These are phyloP conservation scores for Podila epigama DNA, from an alignment of 192 early-diverging fungal species.

Conservation along the genomic window DNA sequence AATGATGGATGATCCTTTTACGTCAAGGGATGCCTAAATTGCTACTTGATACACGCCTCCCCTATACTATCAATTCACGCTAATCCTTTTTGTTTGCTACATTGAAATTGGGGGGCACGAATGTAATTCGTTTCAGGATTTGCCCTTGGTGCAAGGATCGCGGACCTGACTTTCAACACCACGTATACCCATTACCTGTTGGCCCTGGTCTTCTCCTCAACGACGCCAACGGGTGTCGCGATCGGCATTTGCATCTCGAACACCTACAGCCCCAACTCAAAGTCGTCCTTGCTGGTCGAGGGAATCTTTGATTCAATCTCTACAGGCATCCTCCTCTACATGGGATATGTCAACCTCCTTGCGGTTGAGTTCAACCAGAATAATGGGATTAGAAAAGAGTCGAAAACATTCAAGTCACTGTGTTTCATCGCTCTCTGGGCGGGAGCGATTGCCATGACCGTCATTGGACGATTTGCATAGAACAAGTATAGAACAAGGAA, in stretches of 20 bases:
- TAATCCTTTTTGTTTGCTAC: not conserved
- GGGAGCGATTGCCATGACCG: constrained; percentile 75
- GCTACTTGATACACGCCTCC: not conserved
- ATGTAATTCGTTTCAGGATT: constrained; percentile 62
- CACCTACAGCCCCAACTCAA: constrained; percentile 63
- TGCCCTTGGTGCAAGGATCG: constrained; percentile 70
- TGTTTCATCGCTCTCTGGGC: constrained; percentile 72
- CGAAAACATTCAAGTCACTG: constrained; percentile 45
- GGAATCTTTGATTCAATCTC: constrained; percentile 81
- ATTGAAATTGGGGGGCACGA: too few species aligned
- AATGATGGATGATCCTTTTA: too few species aligned
- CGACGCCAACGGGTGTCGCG: constrained; percentile 77
- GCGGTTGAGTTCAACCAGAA: constrained; percentile 72
- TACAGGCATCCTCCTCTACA: constrained; percentile 84
- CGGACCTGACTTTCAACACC: constrained; percentile 54
- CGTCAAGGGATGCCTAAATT: too few species aligned
- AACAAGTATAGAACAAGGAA: not conserved
- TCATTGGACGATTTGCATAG: constrained; percentile 63
- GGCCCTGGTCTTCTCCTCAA: constrained; percentile 66
- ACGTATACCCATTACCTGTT: constrained; percentile 59
- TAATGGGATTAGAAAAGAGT: constrained; percentile 36
- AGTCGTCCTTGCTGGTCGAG: constrained; percentile 60
- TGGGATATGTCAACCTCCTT: constrained; percentile 75
- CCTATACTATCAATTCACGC: not conserved
- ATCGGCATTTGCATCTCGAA: constrained; percentile 76